Percentiles rank a stretch among this genome's conserved stretches.
Evolutionary conservation across 2,329 filamentous ascomycete species (phyloP).

Genomic region (Ceratocystis ficicola): DNA sequence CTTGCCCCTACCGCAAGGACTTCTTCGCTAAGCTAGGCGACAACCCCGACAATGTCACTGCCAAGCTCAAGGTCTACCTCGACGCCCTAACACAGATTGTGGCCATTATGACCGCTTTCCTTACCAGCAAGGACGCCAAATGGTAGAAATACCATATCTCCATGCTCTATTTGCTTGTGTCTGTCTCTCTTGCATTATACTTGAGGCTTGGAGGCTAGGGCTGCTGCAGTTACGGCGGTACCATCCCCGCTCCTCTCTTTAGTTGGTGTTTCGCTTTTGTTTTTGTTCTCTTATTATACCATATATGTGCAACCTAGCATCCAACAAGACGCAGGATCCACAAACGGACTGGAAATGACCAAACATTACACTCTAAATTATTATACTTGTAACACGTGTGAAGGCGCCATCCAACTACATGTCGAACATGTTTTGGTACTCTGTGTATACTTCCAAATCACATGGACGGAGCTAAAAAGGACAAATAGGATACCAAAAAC

Average conservation of each 20-base stretch:
- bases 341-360: neutral
- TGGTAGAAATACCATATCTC: constrained; percentile 33
- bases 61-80: constrained; percentile 59
- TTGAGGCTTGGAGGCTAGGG: neutral
- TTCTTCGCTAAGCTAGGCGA: constrained; percentile 81
- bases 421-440: too few species aligned
- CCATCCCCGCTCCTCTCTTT: neutral
- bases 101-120: constrained; percentile 55
- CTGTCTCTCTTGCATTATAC: neutral
- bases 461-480: neutral
- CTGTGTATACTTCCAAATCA: neutral
- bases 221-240: too few species aligned
- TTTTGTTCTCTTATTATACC: neutral
- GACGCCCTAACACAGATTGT: constrained; percentile 66
- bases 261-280: neutral
- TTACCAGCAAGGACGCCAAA: constrained; percentile 45
- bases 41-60: constrained; percentile 49
- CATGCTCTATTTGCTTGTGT: neutral
- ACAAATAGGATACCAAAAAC: neutral
- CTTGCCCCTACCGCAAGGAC: constrained; percentile 82
- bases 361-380: neutral
- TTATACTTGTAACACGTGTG: neutral
- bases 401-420: neutral
- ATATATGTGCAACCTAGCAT: neutral
- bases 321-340: neutral